Percentiles rank a stretch among this genome's conserved stretches.
phyloP scores from a whole-genome alignment of 2,329 filamentous ascomycete species.

The Sarocladium kiliense region DNA sequence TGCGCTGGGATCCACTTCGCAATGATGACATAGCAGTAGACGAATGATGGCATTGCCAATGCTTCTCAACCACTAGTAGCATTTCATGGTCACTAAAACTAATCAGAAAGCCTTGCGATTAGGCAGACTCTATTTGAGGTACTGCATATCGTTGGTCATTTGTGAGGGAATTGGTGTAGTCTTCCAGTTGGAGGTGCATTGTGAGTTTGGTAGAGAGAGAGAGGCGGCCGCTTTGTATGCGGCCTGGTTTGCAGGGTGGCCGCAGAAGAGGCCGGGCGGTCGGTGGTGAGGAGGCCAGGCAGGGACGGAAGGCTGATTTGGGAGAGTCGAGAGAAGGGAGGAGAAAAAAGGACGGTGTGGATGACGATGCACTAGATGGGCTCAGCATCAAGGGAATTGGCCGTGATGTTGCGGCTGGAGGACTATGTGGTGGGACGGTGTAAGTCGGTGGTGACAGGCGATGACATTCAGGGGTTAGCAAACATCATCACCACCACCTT shows the following conservation, averaged over 20 bases:
- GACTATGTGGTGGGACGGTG: background rate
- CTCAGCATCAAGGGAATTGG: too few relatives aligned
- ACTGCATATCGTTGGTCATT: background rate
- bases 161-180: background rate
- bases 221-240: background rate
- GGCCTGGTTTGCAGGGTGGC: background rate
- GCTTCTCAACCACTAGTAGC: too few relatives aligned
- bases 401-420: background rate
- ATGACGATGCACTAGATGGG: too few relatives aligned
- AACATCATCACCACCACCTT: background rate
- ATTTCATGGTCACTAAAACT: too few relatives aligned
- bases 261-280: constrained; percentile 2
- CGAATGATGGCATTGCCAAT: too few relatives aligned
- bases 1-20: too few relatives aligned
- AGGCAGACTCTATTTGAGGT: background rate
- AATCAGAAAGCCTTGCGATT: background rate
- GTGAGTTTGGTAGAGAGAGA: background rate
- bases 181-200: background rate
- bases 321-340: background rate
- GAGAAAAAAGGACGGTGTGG: background rate
- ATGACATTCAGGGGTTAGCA: background rate
- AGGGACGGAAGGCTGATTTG: constrained; percentile 1
- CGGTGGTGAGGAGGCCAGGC: constrained; percentile 5
- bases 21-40: background rate
- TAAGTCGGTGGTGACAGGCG: background rate